Evolutionary conservation across 495 filamentous ascomycete species (phyloP), one percentile per base, ranked within the genome.

Genomic region (Penicillium dipodomyicola): DNA sequence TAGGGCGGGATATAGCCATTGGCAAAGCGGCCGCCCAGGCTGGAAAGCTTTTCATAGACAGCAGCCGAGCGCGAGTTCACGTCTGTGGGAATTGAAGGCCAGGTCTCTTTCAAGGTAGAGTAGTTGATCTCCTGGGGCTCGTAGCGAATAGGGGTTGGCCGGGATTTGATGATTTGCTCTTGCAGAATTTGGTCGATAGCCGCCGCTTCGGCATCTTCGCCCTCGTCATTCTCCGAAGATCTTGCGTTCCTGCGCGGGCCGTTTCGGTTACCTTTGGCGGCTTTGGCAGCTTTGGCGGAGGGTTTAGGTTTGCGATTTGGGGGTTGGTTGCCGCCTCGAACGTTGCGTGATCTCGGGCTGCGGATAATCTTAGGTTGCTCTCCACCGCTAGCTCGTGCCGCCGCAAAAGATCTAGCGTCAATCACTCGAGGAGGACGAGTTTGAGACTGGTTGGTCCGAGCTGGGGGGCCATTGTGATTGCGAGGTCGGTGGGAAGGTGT

Each of bases 361-460:
- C 65, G 72, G 15, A 79, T 61, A 41, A 79, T 59, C 46, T 72
- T 73, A 15, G 67, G 50, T 17, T 67, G 65, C 37, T 70, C 63
- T 15, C 63, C 64, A 47, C 61, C 62, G 22, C 41, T 35, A 47
- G 60, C 60, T 37, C 61, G 60, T 15, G 69, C 51, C 3, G 75
- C 73, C 4, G 68, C 73, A 37, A 79, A 65, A 14, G 72, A 73
- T 55, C 76, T 65, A 8, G 76, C 76, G 60, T 79, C 76, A 48
- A 79, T 52, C 14, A 65, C 61, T 23, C 70, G 69, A 27, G 67
- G 67, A 42, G 69, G 67, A 25, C 68, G 70, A 39, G 56, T 49
- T 46, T 56, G 57, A 30, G 60, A 65, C 37, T 59, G 58, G 30
- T 59, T 49, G 15, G 58, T 27, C 25, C 62, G 56, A 39, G 61